These are phyloP conservation scores for Tuber brumale DNA, from an alignment of 495 filamentous ascomycete genomes.

Conservation along the genomic window DNA sequence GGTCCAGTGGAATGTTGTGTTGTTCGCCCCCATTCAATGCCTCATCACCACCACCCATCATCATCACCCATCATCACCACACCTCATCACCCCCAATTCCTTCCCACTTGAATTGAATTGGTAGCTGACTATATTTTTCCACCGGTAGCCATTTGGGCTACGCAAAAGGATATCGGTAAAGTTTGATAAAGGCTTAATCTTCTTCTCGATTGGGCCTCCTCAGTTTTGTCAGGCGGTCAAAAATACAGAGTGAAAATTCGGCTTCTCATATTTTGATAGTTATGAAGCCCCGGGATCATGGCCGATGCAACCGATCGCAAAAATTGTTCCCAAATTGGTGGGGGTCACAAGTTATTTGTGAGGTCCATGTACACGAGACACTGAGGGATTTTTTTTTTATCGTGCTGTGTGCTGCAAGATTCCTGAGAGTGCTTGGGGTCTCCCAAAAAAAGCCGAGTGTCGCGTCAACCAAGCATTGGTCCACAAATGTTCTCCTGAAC, in stretches of 20 bases:
- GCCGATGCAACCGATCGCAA: constrained; percentile 32
- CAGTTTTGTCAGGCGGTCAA: background rate
- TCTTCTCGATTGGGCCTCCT: background rate
- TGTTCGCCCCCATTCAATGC: background rate
- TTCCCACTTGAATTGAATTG: background rate
- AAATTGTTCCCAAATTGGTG: constrained; percentile 16
- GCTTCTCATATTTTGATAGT: constrained; percentile 23
- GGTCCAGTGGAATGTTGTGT: background rate
- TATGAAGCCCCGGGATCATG: constrained; percentile 15
- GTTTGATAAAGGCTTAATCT: background rate
- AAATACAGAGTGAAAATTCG: constrained; percentile 9
- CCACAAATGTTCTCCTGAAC: constrained; percentile 22
- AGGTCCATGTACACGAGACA: constrained; percentile 32
- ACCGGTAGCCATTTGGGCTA: background rate
- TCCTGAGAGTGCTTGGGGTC: constrained; percentile 18
- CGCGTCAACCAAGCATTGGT: constrained; percentile 41
- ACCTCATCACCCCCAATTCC: background rate
- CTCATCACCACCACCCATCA: background rate
- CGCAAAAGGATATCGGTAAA: background rate
- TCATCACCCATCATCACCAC: background rate
- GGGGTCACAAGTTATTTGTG: constrained; percentile 25
- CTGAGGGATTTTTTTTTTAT: constrained; percentile 38
- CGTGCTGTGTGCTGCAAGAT: constrained; percentile 31
- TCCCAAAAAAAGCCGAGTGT: constrained; percentile 32
- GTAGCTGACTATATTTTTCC: background rate